phyloP scores from a whole-genome alignment of 352 stramenopile genomes.

The Pythium folliculosum region DNA sequence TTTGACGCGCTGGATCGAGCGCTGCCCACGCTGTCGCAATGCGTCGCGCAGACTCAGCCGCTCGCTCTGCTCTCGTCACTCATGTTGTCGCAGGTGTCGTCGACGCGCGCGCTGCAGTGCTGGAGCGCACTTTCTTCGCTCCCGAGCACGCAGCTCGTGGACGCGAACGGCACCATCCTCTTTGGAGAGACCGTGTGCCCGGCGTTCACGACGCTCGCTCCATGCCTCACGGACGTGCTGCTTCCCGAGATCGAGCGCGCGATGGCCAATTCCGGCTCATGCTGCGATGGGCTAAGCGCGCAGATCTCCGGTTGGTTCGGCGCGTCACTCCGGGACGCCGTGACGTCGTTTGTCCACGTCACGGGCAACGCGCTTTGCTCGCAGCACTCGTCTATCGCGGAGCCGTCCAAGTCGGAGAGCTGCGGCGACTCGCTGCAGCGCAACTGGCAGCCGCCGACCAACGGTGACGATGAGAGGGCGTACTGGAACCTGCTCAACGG shows the following conservation, averaged over 20 bases:
- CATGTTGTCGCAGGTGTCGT: neutral
- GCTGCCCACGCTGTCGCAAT: slow-evolving; percentile 15
- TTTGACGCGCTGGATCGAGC: slow-evolving; percentile 3
- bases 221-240: slow-evolving; percentile 14
- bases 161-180: neutral
- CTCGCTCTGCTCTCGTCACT: neutral
- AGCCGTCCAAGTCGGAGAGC: neutral
- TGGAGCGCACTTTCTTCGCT: neutral
- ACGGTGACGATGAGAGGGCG: neutral
- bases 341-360: neutral
- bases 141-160: neutral
- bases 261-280: slow-evolving; percentile 1
- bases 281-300: slow-evolving; percentile 1
- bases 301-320: slow-evolving; percentile 7
- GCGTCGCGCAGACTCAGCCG: slow-evolving; percentile 4
- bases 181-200: slow-evolving; percentile 11
- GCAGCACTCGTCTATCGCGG: neutral
- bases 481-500: slow-evolving; percentile 5
- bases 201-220: neutral
- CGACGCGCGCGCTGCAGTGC: neutral
- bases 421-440: slow-evolving; percentile 13
- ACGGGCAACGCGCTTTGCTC: slow-evolving; percentile 13
- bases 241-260: slow-evolving; percentile 6
- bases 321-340: neutral
- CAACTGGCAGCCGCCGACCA: slow-evolving; percentile 12